Conservation (phyloP, 163 green algal species). For the Prototheca wickerhamii region DNA sequence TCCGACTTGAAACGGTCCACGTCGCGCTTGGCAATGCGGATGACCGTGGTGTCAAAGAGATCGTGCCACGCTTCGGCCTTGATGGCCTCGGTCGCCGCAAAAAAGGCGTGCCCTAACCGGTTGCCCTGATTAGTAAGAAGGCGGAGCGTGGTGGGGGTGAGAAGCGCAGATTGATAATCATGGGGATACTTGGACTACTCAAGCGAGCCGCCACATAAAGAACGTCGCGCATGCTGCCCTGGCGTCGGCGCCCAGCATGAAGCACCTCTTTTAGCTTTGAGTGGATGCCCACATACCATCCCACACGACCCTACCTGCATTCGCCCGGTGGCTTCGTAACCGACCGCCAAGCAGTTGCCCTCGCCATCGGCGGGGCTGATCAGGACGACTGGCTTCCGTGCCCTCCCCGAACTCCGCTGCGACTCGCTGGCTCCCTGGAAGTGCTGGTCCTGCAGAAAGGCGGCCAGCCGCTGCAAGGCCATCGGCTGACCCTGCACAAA, state of each 20-base stretch:
- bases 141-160: background rate
- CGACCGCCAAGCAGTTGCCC: conserved; percentile 29
- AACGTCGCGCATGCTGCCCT: too few relatives aligned
- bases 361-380: conserved; percentile 22
- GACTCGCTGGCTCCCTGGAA: conserved; percentile 12
- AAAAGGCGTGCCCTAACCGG: conserved; percentile 35
- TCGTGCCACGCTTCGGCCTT: conserved; percentile 31
- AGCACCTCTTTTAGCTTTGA: background rate
- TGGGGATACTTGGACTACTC: too few relatives aligned
- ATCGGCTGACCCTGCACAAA: conserved; percentile 28
- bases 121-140: conserved; percentile 29
- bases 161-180: background rate
- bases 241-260: background rate
- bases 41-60: conserved; percentile 43
- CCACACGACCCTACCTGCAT: conserved; percentile 6
- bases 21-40: conserved; percentile 24
- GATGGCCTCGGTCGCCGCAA: conserved; percentile 23
- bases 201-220: too few relatives aligned
- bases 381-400: conserved; percentile 35
- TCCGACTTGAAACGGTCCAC: conserved; percentile 34
- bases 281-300: background rate
- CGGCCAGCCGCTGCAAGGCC: conserved; percentile 37
- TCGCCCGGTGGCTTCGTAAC: conserved; percentile 21
- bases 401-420: too few relatives aligned
- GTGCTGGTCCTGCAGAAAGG: conserved; percentile 46